Evolutionary conservation across 179 eudicot species (phyloP).

Genomic region (Drosera spatulata): DNA sequence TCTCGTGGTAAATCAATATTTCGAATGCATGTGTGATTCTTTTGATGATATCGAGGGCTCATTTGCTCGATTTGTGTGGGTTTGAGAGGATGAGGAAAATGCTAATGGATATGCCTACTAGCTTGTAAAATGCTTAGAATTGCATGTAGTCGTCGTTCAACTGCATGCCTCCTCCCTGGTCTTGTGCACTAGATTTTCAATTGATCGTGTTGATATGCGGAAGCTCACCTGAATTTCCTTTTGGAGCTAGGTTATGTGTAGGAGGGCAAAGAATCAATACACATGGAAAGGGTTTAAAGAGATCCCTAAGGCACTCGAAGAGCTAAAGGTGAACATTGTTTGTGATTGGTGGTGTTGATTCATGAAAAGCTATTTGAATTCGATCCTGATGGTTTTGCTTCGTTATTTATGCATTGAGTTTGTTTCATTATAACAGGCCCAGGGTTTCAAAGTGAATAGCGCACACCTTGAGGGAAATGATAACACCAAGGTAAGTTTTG

Average conservation of each 20-base stretch:
- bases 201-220: background rate
- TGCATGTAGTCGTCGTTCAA: no score
- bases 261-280: constrained; percentile 75
- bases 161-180: no score
- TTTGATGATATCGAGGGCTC: no score
- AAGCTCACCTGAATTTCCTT: background rate
- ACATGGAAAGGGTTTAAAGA: constrained; percentile 77
- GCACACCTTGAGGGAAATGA: constrained; percentile 20
- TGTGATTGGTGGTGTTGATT: background rate
- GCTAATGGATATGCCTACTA: no score
- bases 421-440: constrained; percentile 27
- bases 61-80: background rate
- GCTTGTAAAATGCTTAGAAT: no score
- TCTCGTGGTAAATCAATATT: background rate
- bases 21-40: no score
- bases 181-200: no score
- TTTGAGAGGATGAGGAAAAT: background rate
- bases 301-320: constrained; percentile 55
- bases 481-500: constrained; percentile 32
- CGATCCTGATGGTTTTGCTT: background rate
- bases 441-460: constrained; percentile 57
- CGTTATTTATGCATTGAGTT: background rate
- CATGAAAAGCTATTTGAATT: background rate
- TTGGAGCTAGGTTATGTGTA: constrained; percentile 48
- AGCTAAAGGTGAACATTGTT: constrained; percentile 40